These are phyloP conservation scores for Priceomyces fermenticarens DNA, from an alignment of 805 yeast genomes.

Conservation along the genomic window DNA sequence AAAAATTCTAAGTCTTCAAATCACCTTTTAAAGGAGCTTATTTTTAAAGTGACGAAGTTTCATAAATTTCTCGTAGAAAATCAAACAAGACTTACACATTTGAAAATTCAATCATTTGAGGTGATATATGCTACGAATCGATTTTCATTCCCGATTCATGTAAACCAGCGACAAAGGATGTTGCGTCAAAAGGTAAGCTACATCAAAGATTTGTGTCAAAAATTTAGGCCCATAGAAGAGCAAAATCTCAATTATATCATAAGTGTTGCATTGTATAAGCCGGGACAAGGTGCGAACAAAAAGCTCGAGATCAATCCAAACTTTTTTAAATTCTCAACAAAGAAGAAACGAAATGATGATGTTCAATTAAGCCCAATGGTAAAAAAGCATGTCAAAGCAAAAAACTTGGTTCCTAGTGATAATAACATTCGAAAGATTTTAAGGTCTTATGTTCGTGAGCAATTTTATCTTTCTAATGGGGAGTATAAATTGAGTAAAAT, in stretches of 20 bases:
- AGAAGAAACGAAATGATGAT: slow-evolving; percentile 17
- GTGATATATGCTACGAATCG: slow-evolving; percentile 28
- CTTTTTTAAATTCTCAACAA: slow-evolving; percentile 25
- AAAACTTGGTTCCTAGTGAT: slow-evolving; percentile 26
- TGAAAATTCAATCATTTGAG: slow-evolving; percentile 28
- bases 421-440: slow-evolving; percentile 25
- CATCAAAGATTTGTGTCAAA: slow-evolving; percentile 17
- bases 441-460: slow-evolving; percentile 26
- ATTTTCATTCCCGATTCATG: slow-evolving; percentile 30
- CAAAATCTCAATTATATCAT: slow-evolving; percentile 15
- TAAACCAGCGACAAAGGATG: slow-evolving; percentile 22
- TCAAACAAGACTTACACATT: slow-evolving; percentile 16
- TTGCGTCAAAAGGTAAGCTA: slow-evolving; percentile 21
- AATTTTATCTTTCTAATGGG: slow-evolving; percentile 22
- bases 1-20: neutral
- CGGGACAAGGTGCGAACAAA: slow-evolving; percentile 1
- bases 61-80: slow-evolving; percentile 19
- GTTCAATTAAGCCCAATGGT: slow-evolving; percentile 13
- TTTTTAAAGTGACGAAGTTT: slow-evolving; percentile 12
- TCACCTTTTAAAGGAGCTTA: slow-evolving; percentile 2
- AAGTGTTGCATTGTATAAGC: slow-evolving; percentile 12
- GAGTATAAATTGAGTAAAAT: slow-evolving; percentile 21
- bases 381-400: slow-evolving; percentile 17
- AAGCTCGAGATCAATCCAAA: slow-evolving; percentile 15
- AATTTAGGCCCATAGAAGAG: slow-evolving; percentile 19